Evolutionary conservation across 2,329 filamentous ascomycete species (phyloP), one percentile per base, ranked within the genome.

Genomic region (Cercospora zeina): DNA sequence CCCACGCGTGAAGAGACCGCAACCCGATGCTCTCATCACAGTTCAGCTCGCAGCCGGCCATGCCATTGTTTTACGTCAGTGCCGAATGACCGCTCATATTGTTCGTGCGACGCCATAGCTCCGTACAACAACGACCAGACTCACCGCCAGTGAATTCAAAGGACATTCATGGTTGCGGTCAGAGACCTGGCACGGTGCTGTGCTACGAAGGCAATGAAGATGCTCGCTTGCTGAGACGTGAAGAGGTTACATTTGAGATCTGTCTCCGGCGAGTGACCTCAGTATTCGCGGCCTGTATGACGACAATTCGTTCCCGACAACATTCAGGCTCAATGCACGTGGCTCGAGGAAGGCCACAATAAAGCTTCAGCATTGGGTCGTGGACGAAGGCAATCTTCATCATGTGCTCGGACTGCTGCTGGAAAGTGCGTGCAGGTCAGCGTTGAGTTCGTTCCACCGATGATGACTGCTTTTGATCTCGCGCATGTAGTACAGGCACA

Each of bases 401-500:
- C 24, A 6, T 3, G 24, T 6, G 33, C 16, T 39, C 2, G 31
- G 31, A 34, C 8, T 11, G 42, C 14, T 21, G 5, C 4, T 14
- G 19, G 21, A 27, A 7, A 19, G 11, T 13, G 19, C 10, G 16
- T 45, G 19, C 19, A 33, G 11, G 14, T 24, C 33, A 7, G 45
- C 42, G 24, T 21, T 30, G 24, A 24, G 39, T 21, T n/a, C 19
- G 39, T 34, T 21, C 34, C 53, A 21, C 19, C 33, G n/a, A 9
- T 13, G 47, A 34, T n/a, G 16, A 51, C 33, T 30, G 56, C 16
- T 51, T 31, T 59, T 34, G 42, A 34, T 47, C 14, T 34, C 56
- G 21, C 21, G 33, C 56, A 59, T 34, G 56, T 59, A 27, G 56
- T 30, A 53, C 56, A 51, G 10, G 33, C 56, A 53, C 56, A 59